A percentile compares a stretch with the other conserved stretches of the same genome.
Evolutionary conservation across 495 filamentous ascomycete species (phyloP).

Genomic region (Podospora comata): DNA sequence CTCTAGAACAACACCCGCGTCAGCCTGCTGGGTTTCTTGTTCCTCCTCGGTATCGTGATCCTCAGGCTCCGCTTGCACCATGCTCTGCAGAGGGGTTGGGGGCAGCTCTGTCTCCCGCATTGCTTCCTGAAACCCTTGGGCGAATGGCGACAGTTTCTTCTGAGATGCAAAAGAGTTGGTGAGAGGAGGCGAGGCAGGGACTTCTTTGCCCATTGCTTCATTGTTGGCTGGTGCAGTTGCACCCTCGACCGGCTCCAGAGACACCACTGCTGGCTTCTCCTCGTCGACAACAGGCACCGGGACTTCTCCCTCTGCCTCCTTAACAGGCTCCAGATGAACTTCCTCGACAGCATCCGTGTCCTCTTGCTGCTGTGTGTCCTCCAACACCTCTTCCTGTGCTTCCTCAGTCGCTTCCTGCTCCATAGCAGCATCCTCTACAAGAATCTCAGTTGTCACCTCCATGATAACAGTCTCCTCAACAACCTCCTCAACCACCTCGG

Average conservation of each 20-base stretch:
- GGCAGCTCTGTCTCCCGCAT: background rate
- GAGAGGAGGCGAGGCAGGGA: background rate
- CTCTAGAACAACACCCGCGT: background rate
- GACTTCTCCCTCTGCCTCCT: background rate
- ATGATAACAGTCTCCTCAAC: background rate
- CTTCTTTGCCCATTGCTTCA: background rate
- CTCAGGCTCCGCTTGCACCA: background rate
- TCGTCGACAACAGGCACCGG: background rate
- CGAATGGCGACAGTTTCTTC: background rate
- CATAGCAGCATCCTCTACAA: background rate
- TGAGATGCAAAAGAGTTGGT: conserved; percentile 5
- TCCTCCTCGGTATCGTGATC: background rate
- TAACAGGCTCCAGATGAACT: background rate
- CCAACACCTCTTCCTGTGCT: background rate
- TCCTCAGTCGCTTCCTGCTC: background rate
- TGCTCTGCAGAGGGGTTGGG: conserved; percentile 18
- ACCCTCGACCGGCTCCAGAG: background rate
- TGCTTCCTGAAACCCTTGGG: background rate
- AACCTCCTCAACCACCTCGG: conserved; percentile 4
- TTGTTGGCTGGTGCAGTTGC: background rate
- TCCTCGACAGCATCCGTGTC: background rate
- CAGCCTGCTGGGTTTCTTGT: background rate
- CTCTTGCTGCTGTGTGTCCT: background rate
- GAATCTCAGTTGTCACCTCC: background rate
- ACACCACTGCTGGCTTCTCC: background rate